Evolutionary conservation across 176 grass and related monocot genomes (phyloP), one percentile per base, ranked within the genome.

Genomic region (Chloris gayana): DNA sequence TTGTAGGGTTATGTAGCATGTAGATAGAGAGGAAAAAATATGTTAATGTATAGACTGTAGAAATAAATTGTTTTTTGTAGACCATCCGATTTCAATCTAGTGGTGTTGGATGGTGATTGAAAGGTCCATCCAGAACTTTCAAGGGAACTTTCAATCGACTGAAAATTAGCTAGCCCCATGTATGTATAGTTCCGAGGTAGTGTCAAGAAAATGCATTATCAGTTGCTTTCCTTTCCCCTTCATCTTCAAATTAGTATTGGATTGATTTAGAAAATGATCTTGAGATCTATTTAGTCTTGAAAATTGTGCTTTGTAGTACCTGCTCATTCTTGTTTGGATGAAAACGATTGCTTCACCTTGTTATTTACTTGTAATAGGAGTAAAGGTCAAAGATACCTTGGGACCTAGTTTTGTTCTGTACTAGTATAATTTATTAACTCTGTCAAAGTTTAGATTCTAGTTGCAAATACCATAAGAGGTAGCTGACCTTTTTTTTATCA

Each of bases 341-440:
- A 61, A 76, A 31, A 25, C 19, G 54, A 56, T 87, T 82, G 46
- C 66, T 77, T 87, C 29, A 46, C 22, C 58, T 58, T 67, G 14
- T 71, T 41, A 25, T 77, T 77, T 64, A 82, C 80, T 76, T 76
- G 14, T 27, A 77, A 19, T 22, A 71, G 65, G 42, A 82, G 58
- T 54, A 44, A 70, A 77, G 44, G 69, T 71, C 26, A 82, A 77
- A 82, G 29, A n/a, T 59, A 41, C 29, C 22, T 33, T 53, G 4
- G 1, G 19, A 66, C 45, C 11, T 73, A 65, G 9, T 65, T 49
- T 7, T 66, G 57, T 22, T 72, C n/a, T n/a, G n/a, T n/a, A n/a
- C n/a, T n/a, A n/a, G 29, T 77, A 66, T 17, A 78, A 45, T 84
- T 80, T 58, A 21, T 63, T 3, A 17, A 62, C 22, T 27, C 64